phyloP scores from a whole-genome alignment of 345 rosid species.

The Boechera retrofracta region DNA sequence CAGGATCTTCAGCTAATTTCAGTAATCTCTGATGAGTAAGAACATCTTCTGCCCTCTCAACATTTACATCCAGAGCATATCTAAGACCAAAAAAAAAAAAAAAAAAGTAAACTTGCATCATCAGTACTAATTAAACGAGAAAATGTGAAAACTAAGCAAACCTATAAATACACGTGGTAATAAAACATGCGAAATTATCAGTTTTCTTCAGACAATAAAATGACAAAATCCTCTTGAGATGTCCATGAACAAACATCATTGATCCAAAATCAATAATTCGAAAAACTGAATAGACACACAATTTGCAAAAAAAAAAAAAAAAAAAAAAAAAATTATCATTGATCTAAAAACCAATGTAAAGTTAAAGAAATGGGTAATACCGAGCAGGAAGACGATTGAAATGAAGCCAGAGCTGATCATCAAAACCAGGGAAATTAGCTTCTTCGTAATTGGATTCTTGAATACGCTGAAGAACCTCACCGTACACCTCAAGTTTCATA shows the following conservation, averaged over 20 bases:
- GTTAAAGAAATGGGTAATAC: constrained; percentile 38
- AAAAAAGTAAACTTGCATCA: background rate
- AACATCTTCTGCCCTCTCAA: constrained; percentile 97
- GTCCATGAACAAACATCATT: too few species aligned
- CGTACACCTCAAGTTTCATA: constrained; percentile 86
- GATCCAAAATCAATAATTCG: too few species aligned
- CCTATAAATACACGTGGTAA: background rate
- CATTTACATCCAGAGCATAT: constrained; percentile 93
- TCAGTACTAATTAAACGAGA: background rate
- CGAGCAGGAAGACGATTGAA: constrained; percentile 97
- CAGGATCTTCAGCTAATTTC: constrained; percentile 76
- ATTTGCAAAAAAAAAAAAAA: too few species aligned
- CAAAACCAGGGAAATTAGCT: constrained; percentile 75
- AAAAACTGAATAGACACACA: too few species aligned
- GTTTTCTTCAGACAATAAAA: background rate
- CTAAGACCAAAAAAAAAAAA: constrained; percentile 35
- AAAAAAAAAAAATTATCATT: too few species aligned
- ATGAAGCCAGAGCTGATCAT: constrained; percentile 96
- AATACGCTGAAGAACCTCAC: constrained; percentile 75
- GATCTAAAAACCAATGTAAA: too few species aligned
- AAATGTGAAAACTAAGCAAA: constrained; percentile 9
- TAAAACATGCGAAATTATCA: background rate
- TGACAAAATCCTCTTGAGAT: background rate
- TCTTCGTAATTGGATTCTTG: constrained; percentile 75
- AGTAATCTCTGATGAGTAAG: constrained; percentile 79